A percentile compares a stretch with the other conserved stretches of the same genome.
These are phyloP conservation scores for Fusarium equiseti DNA, from an alignment of 2,329 filamentous ascomycete species.

Conservation along the genomic window DNA sequence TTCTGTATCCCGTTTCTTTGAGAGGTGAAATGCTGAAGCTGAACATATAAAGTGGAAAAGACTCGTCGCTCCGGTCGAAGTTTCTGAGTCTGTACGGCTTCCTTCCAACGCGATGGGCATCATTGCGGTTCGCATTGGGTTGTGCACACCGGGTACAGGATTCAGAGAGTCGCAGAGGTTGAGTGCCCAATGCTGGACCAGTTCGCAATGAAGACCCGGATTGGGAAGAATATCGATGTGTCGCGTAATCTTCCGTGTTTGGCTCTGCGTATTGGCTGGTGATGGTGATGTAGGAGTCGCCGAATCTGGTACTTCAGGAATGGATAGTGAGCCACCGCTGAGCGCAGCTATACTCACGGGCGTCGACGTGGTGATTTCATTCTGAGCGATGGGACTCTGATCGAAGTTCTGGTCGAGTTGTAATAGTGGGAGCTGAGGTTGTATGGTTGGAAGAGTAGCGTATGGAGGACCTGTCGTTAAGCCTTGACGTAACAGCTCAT, in stretches of 20 bases:
- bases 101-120: slow-evolving; percentile 45
- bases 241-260: slow-evolving; percentile 1
- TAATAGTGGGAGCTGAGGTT: slow-evolving; percentile 5
- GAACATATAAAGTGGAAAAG: slow-evolving; percentile 46
- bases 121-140: slow-evolving; percentile 41
- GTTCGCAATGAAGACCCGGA: slow-evolving; percentile 38
- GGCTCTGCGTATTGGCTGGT: neutral
- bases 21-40: slow-evolving; percentile 41
- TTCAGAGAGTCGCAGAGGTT: slow-evolving; percentile 43
- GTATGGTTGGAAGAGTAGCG: neutral
- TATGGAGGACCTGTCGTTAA: slow-evolving; percentile 15
- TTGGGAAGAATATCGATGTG: slow-evolving; percentile 40
- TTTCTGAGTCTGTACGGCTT: slow-evolving; percentile 35
- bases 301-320: neutral
- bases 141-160: slow-evolving; percentile 39
- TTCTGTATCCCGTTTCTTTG: slow-evolving; percentile 23
- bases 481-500: slow-evolving; percentile 37
- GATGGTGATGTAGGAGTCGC: slow-evolving; percentile 6
- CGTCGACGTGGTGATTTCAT: slow-evolving; percentile 1
- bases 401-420: neutral
- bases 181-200: slow-evolving; percentile 42
- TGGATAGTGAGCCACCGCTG: neutral
- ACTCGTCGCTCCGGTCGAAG: slow-evolving; percentile 37
- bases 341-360: slow-evolving; percentile 1
- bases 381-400: neutral